These are phyloP conservation scores for Schwanniomyces sp. DNA, from an alignment of 805 yeast species.

Conservation along the genomic window DNA sequence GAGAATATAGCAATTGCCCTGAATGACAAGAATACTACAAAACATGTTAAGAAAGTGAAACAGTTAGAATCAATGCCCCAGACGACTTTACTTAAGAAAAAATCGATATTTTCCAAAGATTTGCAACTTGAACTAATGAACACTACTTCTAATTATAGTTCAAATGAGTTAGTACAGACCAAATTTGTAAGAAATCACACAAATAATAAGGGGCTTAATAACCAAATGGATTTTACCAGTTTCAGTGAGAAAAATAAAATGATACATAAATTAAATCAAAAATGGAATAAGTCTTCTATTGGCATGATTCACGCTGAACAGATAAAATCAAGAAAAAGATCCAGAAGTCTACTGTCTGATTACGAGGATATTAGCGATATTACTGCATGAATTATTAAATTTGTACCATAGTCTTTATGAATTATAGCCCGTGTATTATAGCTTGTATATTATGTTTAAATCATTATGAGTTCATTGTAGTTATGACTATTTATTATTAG, in stretches of 20 bases:
- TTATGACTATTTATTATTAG: background rate
- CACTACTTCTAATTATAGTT: conserved; percentile 5
- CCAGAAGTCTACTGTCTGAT: conserved; percentile 15
- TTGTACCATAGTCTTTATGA: background rate
- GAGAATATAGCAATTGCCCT: background rate
- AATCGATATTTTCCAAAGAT: conserved; percentile 35
- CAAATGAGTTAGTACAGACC: conserved; percentile 9
- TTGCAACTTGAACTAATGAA: conserved; percentile 34
- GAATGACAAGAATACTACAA: background rate
- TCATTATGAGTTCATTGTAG: background rate
- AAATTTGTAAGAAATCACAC: conserved; percentile 3
- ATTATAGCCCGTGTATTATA: background rate
- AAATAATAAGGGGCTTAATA: background rate
- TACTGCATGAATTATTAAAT: background rate
- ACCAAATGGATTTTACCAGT: conserved; percentile 8
- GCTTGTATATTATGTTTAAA: background rate
- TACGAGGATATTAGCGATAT: conserved; percentile 11
- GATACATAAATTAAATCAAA: conserved; percentile 34
- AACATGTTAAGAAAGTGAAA: conserved; percentile 12
- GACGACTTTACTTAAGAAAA: conserved; percentile 28
- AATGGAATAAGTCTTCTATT: conserved; percentile 37
- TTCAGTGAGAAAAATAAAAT: conserved; percentile 31
- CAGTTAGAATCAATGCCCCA: conserved; percentile 18
- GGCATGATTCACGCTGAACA: conserved; percentile 5
- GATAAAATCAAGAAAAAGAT: conserved; percentile 11